Conservation (phyloP, 2,329 filamentous ascomycete species). For the Diaporthe velutina region DNA sequence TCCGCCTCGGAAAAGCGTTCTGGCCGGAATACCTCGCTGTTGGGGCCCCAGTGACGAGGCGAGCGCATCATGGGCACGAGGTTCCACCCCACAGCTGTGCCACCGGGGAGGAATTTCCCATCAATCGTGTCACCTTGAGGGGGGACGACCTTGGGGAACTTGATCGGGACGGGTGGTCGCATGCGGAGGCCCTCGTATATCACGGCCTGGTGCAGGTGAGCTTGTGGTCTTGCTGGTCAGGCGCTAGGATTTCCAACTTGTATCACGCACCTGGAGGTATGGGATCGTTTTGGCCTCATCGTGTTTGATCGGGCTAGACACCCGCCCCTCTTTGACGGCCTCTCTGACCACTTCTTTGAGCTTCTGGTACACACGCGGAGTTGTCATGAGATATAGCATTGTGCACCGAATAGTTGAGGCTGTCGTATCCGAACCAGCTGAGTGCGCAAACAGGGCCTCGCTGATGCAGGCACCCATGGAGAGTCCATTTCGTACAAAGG, state of each 20-base stretch:
- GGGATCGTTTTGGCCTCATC: slow-evolving; percentile 23
- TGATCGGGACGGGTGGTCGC: slow-evolving; percentile 16
- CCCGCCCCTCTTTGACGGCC: neutral
- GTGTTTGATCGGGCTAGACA: slow-evolving; percentile 25
- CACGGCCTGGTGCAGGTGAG: neutral
- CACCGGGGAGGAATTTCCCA: slow-evolving; percentile 48
- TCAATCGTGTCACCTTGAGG: slow-evolving; percentile 47
- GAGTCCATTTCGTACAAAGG: slow-evolving; percentile 13
- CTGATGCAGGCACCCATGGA: slow-evolving; percentile 59
- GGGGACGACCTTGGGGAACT: slow-evolving; percentile 45
- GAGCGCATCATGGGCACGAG: slow-evolving; percentile 36
- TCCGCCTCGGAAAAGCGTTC: slow-evolving; percentile 69
- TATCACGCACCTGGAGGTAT: slow-evolving; percentile 13
- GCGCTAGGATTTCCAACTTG: too few relatives aligned
- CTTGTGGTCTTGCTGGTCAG: neutral
- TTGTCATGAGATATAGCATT: slow-evolving; percentile 40
- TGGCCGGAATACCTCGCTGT: slow-evolving; percentile 70
- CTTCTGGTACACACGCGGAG: slow-evolving; percentile 34
- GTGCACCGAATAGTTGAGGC: slow-evolving; percentile 61
- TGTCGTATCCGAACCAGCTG: slow-evolving; percentile 66
- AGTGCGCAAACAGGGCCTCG: slow-evolving; percentile 42
- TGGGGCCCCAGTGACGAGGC: slow-evolving; percentile 53
- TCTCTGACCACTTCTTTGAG: slow-evolving; percentile 37
- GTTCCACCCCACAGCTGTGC: slow-evolving; percentile 44
- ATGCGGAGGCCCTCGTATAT: slow-evolving; percentile 34